A percentile compares a stretch with the other conserved stretches of the same genome.
Evolutionary conservation across 2,329 filamentous ascomycete genomes (phyloP).

Genomic region (Trichoderma aggressivum): DNA sequence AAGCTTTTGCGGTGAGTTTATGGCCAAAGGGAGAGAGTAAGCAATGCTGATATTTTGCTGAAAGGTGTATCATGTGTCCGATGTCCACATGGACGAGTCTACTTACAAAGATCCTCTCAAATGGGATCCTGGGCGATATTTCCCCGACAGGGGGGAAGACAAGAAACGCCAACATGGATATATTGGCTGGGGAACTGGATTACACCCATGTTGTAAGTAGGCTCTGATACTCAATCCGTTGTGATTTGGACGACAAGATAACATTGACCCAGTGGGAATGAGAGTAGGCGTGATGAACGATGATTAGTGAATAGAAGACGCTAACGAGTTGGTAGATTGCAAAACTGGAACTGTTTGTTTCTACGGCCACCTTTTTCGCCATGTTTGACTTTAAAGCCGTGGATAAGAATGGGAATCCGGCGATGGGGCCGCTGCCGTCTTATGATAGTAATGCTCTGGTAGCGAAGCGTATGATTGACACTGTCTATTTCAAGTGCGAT

Average conservation of each 20-base stretch:
- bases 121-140: slow-evolving; percentile 51
- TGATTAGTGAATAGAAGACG: background rate
- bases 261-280: slow-evolving; percentile 4
- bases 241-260: background rate
- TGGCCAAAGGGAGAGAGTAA: background rate
- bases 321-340: slow-evolving; percentile 39
- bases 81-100: slow-evolving; percentile 46
- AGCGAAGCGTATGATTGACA: background rate
- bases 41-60: background rate
- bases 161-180: slow-evolving; percentile 30
- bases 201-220: slow-evolving; percentile 36
- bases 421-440: slow-evolving; percentile 15
- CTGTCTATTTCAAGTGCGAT: slow-evolving; percentile 8
- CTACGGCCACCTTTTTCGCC: slow-evolving; percentile 47
- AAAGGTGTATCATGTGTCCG: slow-evolving; percentile 41
- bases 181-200: slow-evolving; percentile 36
- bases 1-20: slow-evolving; percentile 39
- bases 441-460: slow-evolving; percentile 17
- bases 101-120: slow-evolving; percentile 46
- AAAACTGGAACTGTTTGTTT: slow-evolving; percentile 50
- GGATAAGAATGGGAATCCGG: slow-evolving; percentile 37
- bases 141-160: slow-evolving; percentile 46
- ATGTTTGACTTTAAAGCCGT: slow-evolving; percentile 45
- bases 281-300: background rate
- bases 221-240: background rate